Conservation (phyloP, 139 green algal genomes). For the Deuterostichococcus epilithicus region DNA sequence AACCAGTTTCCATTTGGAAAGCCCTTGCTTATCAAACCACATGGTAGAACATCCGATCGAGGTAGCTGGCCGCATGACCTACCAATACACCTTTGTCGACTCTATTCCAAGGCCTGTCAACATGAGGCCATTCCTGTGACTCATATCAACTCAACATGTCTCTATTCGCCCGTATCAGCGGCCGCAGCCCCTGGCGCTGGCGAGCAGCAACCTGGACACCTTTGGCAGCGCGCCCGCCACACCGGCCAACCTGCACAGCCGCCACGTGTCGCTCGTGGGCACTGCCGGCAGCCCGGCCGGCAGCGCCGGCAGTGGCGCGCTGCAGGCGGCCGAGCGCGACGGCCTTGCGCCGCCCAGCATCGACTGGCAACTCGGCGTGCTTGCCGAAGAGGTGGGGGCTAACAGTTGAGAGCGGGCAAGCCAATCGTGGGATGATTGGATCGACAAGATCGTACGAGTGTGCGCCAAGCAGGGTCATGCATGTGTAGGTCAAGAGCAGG, state of each 20-base stretch:
- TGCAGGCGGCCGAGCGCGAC: not conserved
- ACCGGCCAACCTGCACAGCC: not conserved
- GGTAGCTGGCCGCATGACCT: too few species aligned
- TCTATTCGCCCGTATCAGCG: not conserved
- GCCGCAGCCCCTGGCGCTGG: not conserved
- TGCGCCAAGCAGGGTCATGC: too few species aligned
- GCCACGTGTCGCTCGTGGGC: not conserved
- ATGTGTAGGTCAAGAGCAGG: too few species aligned
- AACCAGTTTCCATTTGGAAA: too few species aligned
- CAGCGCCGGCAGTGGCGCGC: conserved; percentile 5
- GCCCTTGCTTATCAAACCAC: too few species aligned
- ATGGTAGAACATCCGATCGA: too few species aligned
- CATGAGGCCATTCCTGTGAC: too few species aligned
- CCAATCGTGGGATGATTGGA: too few species aligned
- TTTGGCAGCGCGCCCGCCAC: conserved; percentile 2
- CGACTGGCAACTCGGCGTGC: conserved; percentile 12
- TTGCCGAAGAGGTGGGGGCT: not conserved
- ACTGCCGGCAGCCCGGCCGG: not conserved
- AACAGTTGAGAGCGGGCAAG: too few species aligned
- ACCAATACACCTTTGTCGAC: not conserved
- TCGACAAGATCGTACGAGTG: too few species aligned
- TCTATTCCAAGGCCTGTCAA: not conserved
- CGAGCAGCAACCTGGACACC: not conserved
- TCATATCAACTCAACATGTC: too few species aligned
- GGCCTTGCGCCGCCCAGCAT: not conserved